Percentiles rank a stretch among this genome's conserved stretches.
Evolutionary conservation across 352 stramenopile species (phyloP).

Genomic region (Phytophthora sojae): DNA sequence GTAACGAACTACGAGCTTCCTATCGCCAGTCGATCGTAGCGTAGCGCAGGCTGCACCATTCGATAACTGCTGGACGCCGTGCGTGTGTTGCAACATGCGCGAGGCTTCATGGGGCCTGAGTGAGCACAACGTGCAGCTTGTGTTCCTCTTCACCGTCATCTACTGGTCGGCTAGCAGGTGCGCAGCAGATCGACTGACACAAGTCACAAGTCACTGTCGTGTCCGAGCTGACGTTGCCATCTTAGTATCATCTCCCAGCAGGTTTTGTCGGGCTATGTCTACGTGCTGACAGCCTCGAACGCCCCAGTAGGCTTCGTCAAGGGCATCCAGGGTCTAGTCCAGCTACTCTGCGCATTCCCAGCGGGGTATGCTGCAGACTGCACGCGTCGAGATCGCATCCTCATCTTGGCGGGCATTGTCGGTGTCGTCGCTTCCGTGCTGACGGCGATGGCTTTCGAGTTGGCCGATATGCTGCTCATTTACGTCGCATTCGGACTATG

Average conservation of each 20-base stretch:
- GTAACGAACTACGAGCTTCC: background rate
- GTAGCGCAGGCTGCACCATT: background rate
- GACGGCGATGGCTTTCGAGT: conserved; percentile 54
- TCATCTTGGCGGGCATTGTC: conserved; percentile 47
- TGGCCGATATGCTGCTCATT: conserved; percentile 54
- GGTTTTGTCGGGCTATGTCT: conserved; percentile 67
- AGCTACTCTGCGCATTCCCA: conserved; percentile 61
- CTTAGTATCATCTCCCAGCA: conserved; percentile 66
- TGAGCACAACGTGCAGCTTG: conserved; percentile 80
- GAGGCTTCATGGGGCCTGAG: conserved; percentile 20
- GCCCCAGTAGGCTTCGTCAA: conserved; percentile 50
- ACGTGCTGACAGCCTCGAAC: conserved; percentile 62
- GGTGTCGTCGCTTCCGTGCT: conserved; percentile 49
- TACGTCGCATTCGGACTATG: conserved; percentile 78
- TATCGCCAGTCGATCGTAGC: background rate
- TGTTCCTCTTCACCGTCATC: conserved; percentile 74
- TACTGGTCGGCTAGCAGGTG: conserved; percentile 74
- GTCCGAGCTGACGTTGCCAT: conserved; percentile 7
- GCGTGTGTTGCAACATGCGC: conserved; percentile 15
- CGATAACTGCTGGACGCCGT: background rate
- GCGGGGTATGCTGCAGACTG: conserved; percentile 66
- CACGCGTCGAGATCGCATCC: conserved; percentile 60
- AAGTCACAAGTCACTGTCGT: background rate
- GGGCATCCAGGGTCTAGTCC: conserved; percentile 58
- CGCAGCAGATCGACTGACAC: background rate